phyloP scores from a whole-genome alignment of 768 basidiomycete species.

The Suillus discolor region DNA sequence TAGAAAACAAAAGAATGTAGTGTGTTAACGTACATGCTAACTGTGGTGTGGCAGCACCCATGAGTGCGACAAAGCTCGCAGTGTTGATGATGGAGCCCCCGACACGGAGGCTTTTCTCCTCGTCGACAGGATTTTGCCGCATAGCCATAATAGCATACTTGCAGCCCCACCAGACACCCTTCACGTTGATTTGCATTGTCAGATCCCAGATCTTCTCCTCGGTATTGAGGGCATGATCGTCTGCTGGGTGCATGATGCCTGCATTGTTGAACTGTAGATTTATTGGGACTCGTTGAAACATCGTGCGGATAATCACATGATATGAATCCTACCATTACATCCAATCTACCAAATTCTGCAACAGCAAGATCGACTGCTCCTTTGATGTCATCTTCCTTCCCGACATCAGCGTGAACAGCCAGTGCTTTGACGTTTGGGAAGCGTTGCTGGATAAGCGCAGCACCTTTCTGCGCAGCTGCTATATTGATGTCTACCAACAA shows the following conservation, averaged over 20 bases:
- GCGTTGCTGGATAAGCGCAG: constrained; percentile 59
- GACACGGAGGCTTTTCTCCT: constrained; percentile 72
- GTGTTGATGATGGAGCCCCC: constrained; percentile 98
- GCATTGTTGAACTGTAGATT: constrained; percentile 86
- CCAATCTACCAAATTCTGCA: constrained; percentile 87
- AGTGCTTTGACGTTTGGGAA: constrained; percentile 72
- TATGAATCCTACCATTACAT: constrained; percentile 73
- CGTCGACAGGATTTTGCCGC: constrained; percentile 88
- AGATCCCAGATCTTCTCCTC: constrained; percentile 97
- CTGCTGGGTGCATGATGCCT: constrained; percentile 96
- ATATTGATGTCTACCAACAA: constrained; percentile 88
- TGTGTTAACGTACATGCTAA: constrained; percentile 78
- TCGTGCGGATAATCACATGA: neutral
- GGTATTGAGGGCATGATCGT: constrained; percentile 95
- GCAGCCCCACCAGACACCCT: constrained; percentile 99
- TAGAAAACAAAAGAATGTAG: neutral
- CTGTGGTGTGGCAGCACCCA: constrained; percentile 98
- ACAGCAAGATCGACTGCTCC: constrained; percentile 79
- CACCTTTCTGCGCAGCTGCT: constrained; percentile 68
- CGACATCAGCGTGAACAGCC: constrained; percentile 82
- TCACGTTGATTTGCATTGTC: constrained; percentile 92
- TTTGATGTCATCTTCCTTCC: constrained; percentile 86
- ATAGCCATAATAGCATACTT: constrained; percentile 97
- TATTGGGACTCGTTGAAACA: constrained; percentile 7
- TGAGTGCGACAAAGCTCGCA: constrained; percentile 92